Evolutionary conservation across 805 yeast genomes (phyloP), one percentile per base, ranked within the genome.

Genomic region (Candida methanosorbosa): DNA sequence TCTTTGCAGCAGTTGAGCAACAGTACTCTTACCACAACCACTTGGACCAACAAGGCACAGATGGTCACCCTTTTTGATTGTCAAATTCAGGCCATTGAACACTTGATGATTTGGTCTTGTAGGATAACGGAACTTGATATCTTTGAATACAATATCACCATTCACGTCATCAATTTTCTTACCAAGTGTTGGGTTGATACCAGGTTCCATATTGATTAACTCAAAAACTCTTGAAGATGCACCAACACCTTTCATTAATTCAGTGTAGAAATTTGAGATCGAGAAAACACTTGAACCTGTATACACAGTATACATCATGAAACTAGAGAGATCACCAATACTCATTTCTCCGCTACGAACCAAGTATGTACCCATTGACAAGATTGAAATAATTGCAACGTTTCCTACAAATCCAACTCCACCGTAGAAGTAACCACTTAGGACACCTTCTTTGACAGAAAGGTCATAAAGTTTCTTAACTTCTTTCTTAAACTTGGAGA

Each of bases 41-140:
- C 94, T 81, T n/a, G 95, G 96, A 2, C 97, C 97, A 14, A 88
- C 97, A 39, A 90, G 72, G 53, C 97, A 88, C 13, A 88, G 78
- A 48, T 90, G 90, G 45, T 85, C 88, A 12, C 97, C 97, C 23
- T 82, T 76, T 13, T 64, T 54, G 30, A 90, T 78, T 2, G 60
- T 65, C 37, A 90, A 64, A 43, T 73, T 65, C 36, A 88, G 58
- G 17, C 70, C 61, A 2, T 63, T 47, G 58, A 90, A 86, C 18
- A 90, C 80, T 15, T 58, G 57, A 29, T 78, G 74, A 37, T 82
- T 76, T 14, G 78, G 77, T 41, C 97, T 72, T 1, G 95, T 84
- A 23, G 97, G 97, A 54, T 90, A 90, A 20, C 70, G 64, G 56
- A 90, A 90, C 11, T 59, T 50, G 19, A 90, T 75, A 42, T 83